Evolutionary conservation across 2,329 filamentous ascomycete genomes (phyloP).

Genomic region (Exophiala aquamarina): DNA sequence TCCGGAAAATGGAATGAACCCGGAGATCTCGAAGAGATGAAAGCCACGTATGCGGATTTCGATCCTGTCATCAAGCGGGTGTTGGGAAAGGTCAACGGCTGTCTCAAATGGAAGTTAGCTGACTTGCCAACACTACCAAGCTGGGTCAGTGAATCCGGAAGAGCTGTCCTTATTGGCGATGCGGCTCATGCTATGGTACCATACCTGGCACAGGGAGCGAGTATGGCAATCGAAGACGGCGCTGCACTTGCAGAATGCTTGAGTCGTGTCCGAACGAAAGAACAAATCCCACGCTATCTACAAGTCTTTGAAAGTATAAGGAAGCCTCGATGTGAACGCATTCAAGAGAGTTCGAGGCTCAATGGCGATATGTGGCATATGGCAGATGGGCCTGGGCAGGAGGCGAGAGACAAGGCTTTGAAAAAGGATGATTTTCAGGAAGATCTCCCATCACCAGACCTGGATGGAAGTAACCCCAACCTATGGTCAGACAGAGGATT

Average conservation of each 20-base stretch:
- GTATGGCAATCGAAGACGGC: conserved; percentile 12
- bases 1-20: conserved; percentile 31
- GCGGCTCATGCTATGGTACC: conserved; percentile 36
- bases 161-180: conserved; percentile 55
- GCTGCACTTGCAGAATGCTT: conserved; percentile 7
- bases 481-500: too few relatives aligned
- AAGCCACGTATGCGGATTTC: conserved; percentile 4
- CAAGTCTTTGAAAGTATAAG: conserved; percentile 38
- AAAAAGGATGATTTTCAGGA: conserved; percentile 34
- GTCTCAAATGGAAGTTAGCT: conserved; percentile 31
- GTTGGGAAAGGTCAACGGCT: conserved; percentile 23
- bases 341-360: conserved; percentile 44
- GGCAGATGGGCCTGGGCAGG: conserved; percentile 41
- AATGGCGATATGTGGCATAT: conserved; percentile 52
- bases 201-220: conserved; percentile 31
- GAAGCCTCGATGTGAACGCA: conserved; percentile 34
- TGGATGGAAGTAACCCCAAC: too few relatives aligned
- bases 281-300: conserved; percentile 34
- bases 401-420: conserved; percentile 44
- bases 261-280: background rate
- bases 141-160: conserved; percentile 55
- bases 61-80: conserved; percentile 33
- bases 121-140: conserved; percentile 32
- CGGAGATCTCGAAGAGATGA: conserved; percentile 32
- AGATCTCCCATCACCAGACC: conserved; percentile 31